These are phyloP conservation scores for Pythium sukuiense DNA, from an alignment of 352 stramenopile species.

Conservation along the genomic window DNA sequence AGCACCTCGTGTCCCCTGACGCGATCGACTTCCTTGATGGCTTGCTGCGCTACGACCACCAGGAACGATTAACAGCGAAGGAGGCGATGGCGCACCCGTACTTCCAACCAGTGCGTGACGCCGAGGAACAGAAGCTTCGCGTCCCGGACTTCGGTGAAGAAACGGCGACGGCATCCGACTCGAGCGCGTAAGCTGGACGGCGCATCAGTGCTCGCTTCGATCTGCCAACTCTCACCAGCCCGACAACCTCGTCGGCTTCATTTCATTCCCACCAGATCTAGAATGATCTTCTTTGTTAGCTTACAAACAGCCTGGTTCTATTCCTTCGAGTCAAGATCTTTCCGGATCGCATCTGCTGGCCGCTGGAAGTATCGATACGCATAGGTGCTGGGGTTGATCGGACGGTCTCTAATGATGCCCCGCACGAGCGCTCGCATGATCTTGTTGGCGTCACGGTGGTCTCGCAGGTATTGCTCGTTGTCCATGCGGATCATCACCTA, in stretches of 20 bases:
- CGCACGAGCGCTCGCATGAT: slow-evolving; percentile 59
- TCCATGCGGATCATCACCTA: slow-evolving; percentile 80
- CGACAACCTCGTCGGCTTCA: neutral
- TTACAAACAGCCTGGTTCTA: slow-evolving; percentile 19
- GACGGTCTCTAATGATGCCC: slow-evolving; percentile 55
- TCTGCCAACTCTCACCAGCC: no score
- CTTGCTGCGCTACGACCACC: slow-evolving; percentile 92
- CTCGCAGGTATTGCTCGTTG: slow-evolving; percentile 73
- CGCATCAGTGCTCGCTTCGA: no score
- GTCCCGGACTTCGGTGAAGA: slow-evolving; percentile 58
- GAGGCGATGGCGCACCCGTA: slow-evolving; percentile 98
- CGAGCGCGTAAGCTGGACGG: slow-evolving; percentile 48
- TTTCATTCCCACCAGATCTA: no score
- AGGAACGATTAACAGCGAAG: slow-evolving; percentile 97
- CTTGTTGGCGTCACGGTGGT: slow-evolving; percentile 59
- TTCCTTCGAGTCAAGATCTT: slow-evolving; percentile 51
- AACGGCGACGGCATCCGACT: slow-evolving; percentile 77
- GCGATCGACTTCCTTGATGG: slow-evolving; percentile 95
- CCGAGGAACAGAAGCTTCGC: slow-evolving; percentile 71
- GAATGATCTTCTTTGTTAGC: neutral
- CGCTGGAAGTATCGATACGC: slow-evolving; percentile 64
- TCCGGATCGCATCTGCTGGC: slow-evolving; percentile 30
- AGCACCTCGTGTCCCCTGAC: slow-evolving; percentile 95
- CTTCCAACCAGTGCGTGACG: slow-evolving; percentile 93
- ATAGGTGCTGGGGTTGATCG: slow-evolving; percentile 47